Evolutionary conservation across 2,329 filamentous ascomycete genomes (phyloP).

Genomic region (Thelonectria discophora): DNA sequence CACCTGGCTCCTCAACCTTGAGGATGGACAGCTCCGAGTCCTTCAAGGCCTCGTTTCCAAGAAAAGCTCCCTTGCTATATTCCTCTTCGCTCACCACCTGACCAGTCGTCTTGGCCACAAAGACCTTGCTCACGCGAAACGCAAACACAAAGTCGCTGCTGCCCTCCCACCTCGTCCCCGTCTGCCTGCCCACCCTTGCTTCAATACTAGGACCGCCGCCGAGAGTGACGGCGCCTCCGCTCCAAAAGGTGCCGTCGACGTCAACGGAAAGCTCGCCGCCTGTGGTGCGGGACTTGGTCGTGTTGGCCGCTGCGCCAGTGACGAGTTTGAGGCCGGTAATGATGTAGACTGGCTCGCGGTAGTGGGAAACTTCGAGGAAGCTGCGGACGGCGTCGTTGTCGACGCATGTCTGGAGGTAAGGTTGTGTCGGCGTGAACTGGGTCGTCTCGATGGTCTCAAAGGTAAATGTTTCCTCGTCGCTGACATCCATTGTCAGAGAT

Average conservation of each 20-base stretch:
- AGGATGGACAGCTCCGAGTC: not conserved
- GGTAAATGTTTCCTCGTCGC: slow-evolving; percentile 14
- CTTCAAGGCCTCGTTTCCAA: not conserved
- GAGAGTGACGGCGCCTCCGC: not conserved
- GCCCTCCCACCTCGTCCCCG: slow-evolving; percentile 12
- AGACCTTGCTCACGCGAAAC: slow-evolving; percentile 21
- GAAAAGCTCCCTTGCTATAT: slow-evolving; percentile 7
- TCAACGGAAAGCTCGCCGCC: not conserved
- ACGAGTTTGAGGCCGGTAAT: slow-evolving; percentile 26
- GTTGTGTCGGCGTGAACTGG: slow-evolving; percentile 13
- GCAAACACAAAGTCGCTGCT: slow-evolving; percentile 27
- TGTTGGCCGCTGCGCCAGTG: slow-evolving; percentile 13
- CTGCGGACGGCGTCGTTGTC: not conserved
- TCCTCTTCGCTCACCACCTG: not conserved
- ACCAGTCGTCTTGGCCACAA: not conserved
- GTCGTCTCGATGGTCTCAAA: slow-evolving; percentile 21
- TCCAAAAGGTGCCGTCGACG: slow-evolving; percentile 6
- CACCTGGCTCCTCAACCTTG: not conserved
- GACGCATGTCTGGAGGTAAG: slow-evolving; percentile 21
- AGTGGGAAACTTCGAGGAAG: not conserved
- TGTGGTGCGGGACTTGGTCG: not conserved
- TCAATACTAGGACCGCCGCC: not conserved
- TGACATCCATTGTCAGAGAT: too few species aligned
- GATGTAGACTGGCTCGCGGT: slow-evolving; percentile 24
- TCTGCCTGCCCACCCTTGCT: not conserved